Percentiles rank a stretch among this genome's conserved stretches.
phyloP scores from a whole-genome alignment of 2,329 filamentous ascomycete genomes.

The Penicillium digitatum region DNA sequence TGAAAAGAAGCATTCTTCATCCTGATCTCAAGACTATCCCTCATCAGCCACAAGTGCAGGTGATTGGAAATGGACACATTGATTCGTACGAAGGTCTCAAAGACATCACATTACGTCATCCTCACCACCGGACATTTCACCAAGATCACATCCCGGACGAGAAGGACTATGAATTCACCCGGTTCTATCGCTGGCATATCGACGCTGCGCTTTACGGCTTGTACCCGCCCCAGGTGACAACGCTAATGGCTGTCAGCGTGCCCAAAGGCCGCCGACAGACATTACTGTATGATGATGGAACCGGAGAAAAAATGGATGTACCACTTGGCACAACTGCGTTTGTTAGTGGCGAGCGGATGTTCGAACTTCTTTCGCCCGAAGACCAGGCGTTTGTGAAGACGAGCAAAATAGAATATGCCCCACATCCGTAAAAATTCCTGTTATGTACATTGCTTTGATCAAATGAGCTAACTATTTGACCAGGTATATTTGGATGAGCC shows the following conservation, averaged over 20 bases:
- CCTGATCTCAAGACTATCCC: constrained; percentile 77
- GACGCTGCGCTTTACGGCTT: constrained; percentile 73
- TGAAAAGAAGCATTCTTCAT: constrained; percentile 63
- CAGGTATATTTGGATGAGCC: constrained; percentile 69
- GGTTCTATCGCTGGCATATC: constrained; percentile 76
- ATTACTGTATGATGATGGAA: constrained; percentile 69
- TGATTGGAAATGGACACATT: constrained; percentile 72
- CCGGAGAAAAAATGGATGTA: constrained; percentile 61
- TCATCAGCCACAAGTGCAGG: constrained; percentile 73
- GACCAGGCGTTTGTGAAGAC: constrained; percentile 65
- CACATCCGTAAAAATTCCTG: constrained; percentile 57
- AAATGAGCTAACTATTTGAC: neutral
- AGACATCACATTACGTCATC: constrained; percentile 66
- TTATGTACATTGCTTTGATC: neutral
- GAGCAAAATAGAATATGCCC: constrained; percentile 68
- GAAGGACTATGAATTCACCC: constrained; percentile 56
- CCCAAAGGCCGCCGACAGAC: constrained; percentile 63
- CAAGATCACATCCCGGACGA: constrained; percentile 58
- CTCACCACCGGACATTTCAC: constrained; percentile 75
- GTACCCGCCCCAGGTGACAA: constrained; percentile 69
- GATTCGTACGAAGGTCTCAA: constrained; percentile 66
- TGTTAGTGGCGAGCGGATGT: constrained; percentile 67
- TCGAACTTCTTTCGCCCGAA: constrained; percentile 59
- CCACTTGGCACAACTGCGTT: constrained; percentile 75
- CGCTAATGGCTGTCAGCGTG: constrained; percentile 68